These are phyloP conservation scores for Sugiyamaella floridensis DNA, from an alignment of 805 yeast species.

Conservation along the genomic window DNA sequence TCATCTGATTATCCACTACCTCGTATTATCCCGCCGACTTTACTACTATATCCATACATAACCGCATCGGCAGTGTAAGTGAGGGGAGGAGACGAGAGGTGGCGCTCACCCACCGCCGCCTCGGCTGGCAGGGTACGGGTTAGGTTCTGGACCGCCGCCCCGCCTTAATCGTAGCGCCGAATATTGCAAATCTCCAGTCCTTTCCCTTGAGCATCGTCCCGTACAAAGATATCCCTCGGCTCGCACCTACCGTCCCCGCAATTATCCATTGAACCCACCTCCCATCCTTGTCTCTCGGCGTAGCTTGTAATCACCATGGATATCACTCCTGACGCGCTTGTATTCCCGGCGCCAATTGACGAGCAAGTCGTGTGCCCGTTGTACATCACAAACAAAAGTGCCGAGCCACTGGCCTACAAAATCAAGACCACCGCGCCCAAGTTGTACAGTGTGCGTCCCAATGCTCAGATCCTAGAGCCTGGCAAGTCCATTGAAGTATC, in stretches of 20 bases:
- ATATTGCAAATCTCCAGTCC: not conserved
- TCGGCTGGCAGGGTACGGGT: not conserved
- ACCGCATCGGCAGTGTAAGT: too few relatives aligned
- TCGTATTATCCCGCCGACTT: too few relatives aligned
- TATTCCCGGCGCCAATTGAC: conserved; percentile 73
- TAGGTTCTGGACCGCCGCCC: not conserved
- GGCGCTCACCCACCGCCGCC: not conserved
- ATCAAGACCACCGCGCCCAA: conserved; percentile 98
- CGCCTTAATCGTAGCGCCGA: not conserved
- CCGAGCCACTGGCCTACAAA: conserved; percentile 72
- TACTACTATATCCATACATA: too few relatives aligned
- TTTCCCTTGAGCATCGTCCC: not conserved
- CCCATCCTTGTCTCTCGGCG: too few relatives aligned
- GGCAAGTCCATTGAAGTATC: conserved; percentile 68
- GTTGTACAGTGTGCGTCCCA: conserved; percentile 91
- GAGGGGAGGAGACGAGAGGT: not conserved
- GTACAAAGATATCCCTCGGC: too few relatives aligned
- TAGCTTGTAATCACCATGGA: conserved; percentile 41
- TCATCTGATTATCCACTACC: too few relatives aligned
- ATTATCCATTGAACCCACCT: too few relatives aligned
- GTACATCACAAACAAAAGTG: conserved; percentile 49
- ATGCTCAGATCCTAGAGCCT: conserved; percentile 73
- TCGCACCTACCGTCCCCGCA: too few relatives aligned
- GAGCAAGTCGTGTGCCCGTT: conserved; percentile 60
- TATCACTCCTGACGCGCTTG: conserved; percentile 65